phyloP scores from a whole-genome alignment of 78 protist genomes.

The Dictyostelium intermedium region DNA sequence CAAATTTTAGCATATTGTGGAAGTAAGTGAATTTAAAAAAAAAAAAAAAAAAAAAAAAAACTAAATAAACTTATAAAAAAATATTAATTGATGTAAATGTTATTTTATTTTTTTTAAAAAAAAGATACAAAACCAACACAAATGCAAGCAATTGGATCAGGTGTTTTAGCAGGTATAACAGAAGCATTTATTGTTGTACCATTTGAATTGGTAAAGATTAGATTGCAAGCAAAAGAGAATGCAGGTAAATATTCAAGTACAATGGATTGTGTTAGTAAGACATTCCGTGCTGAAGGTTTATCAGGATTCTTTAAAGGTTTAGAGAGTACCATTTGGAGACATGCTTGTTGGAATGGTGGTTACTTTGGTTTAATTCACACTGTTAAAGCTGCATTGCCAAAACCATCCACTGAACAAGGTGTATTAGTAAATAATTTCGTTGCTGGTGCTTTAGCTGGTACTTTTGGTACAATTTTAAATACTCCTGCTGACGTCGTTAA shows the following conservation, averaged over 20 bases:
- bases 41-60: too few relatives aligned
- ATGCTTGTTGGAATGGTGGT: slow-evolving; percentile 89
- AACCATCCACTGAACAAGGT: slow-evolving; percentile 40
- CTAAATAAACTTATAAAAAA: neutral
- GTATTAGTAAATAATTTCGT: slow-evolving; percentile 53
- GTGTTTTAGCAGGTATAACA: slow-evolving; percentile 86
- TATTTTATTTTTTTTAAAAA: neutral
- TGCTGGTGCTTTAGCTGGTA: slow-evolving; percentile 92
- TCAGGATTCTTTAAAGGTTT: slow-evolving; percentile 84
- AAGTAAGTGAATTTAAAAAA: neutral
- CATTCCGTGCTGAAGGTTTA: slow-evolving; percentile 58
- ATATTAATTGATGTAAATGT: neutral
- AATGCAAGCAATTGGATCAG: slow-evolving; percentile 54
- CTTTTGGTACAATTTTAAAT: slow-evolving; percentile 83
- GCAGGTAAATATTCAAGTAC: slow-evolving; percentile 74
- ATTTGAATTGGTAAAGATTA: slow-evolving; percentile 89
- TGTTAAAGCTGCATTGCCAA: slow-evolving; percentile 59
- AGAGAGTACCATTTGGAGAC: slow-evolving; percentile 87
- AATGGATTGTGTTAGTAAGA: slow-evolving; percentile 65
- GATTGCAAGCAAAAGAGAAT: slow-evolving; percentile 88
- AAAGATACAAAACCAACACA: slow-evolving; percentile 47
- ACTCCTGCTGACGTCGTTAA: slow-evolving; percentile 93
- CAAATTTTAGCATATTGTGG: slow-evolving; percentile 15
- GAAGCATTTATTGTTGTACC: slow-evolving; percentile 90
- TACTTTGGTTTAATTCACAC: slow-evolving; percentile 86